These are phyloP conservation scores for Melocanna baccifera DNA, from an alignment of 176 grass and related monocot genomes.

Conservation along the genomic window DNA sequence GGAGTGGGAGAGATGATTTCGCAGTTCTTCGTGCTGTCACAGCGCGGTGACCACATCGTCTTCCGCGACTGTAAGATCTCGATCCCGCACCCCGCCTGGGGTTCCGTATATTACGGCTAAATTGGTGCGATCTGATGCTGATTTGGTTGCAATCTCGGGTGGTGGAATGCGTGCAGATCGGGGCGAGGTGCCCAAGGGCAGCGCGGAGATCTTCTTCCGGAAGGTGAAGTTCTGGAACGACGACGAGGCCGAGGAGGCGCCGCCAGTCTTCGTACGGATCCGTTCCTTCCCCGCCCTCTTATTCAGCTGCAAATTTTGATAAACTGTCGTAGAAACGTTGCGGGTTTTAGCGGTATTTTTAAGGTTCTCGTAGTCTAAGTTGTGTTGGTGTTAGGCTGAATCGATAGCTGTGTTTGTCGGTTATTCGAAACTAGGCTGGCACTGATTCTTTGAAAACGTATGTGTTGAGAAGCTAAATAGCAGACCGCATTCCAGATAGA, in stretches of 20 bases:
- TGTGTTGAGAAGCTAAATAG: not conserved
- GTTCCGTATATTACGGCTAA: not conserved
- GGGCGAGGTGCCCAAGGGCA: constrained; percentile 92
- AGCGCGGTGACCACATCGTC: constrained; percentile 99
- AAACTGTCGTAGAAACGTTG: not conserved
- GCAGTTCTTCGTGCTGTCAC: constrained; percentile 98
- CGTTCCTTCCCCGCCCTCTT: not conserved
- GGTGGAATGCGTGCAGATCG: constrained; percentile 53
- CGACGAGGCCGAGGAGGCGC: constrained; percentile 95
- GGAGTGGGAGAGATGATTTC: constrained; percentile 83
- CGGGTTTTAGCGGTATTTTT: not conserved
- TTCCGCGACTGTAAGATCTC: constrained; percentile 88
- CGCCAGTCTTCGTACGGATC: constrained; percentile 88
- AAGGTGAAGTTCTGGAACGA: constrained; percentile 99
- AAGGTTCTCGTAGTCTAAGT: not conserved
- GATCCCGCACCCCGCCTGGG: constrained; percentile 20
- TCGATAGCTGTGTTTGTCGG: not conserved
- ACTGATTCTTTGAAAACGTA: not conserved
- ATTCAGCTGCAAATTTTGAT: not conserved
- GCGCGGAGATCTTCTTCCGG: constrained; percentile 98
- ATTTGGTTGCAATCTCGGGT: not conserved
- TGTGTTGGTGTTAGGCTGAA: not conserved
- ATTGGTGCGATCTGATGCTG: not conserved
- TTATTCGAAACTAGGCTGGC: not conserved
- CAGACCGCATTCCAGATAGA: not conserved